Conservation (phyloP, 2,329 filamentous ascomycete species). For the Colletotrichum euphorbiae region DNA sequence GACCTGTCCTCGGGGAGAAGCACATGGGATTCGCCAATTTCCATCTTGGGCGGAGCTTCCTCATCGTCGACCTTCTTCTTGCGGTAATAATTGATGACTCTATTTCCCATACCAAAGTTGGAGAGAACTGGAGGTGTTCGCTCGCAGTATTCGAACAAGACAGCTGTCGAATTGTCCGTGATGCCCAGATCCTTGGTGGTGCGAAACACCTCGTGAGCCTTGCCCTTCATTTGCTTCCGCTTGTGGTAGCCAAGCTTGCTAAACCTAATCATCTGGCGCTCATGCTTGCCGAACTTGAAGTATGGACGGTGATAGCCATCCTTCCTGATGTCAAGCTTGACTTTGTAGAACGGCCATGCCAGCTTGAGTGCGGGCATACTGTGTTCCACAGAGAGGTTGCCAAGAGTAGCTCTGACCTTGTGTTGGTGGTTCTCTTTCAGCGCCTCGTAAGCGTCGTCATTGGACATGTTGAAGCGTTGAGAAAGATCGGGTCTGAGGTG, state of each 20-base stretch:
- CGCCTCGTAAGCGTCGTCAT: constrained; percentile 94
- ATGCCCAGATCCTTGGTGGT: constrained; percentile 86
- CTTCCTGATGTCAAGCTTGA: constrained; percentile 79
- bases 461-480: constrained; percentile 93
- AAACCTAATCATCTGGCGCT: constrained; percentile 78
- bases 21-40: constrained; percentile 89
- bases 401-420: constrained; percentile 92
- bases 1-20: constrained; percentile 94
- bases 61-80: constrained; percentile 81
- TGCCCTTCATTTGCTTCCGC: constrained; percentile 84
- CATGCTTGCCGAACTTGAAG: constrained; percentile 76
- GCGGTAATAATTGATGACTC: constrained; percentile 96
- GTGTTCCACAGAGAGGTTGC: constrained; percentile 93
- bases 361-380: constrained; percentile 90
- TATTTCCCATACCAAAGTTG: constrained; percentile 97
- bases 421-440: constrained; percentile 97
- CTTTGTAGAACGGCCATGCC: constrained; percentile 96
- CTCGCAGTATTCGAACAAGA: constrained; percentile 96
- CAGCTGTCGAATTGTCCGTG: constrained; percentile 87
- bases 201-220: constrained; percentile 82
- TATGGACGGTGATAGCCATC: constrained; percentile 87
- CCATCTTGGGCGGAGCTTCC: constrained; percentile 78
- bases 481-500: constrained; percentile 79
- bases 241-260: constrained; percentile 79
- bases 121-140: constrained; percentile 92